Base-by-base conservation (phyloP, 108 stramenopile genomes). In the Mediolabrus comicus region DNA sequence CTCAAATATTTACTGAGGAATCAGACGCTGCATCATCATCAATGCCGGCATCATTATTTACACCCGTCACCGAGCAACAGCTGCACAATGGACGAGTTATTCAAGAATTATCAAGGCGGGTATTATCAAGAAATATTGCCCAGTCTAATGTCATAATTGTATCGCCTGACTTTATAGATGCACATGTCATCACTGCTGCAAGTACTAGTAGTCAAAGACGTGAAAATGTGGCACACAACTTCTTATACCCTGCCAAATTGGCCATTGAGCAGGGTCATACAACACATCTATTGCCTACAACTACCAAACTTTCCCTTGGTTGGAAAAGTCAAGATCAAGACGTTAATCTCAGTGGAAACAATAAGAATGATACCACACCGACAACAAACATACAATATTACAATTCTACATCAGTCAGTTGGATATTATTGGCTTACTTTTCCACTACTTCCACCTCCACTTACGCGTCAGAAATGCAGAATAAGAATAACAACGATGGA, bases 111-210 rank as follows among this genome's bases (percentile, higher is more conserved):
- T 62, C 71, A 5, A 29, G 57, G 12, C 66, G 84, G 1, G 60
- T 82, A 3, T 53, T 78, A 14, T 79, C 77, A 52, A 66, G 84
- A 1, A 59, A 67, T 36, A 78, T 84, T 68, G 65, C 84, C 11
- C 65, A 72, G 22, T 82, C 84, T 0, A 66, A 81, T 38, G 73
- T 84, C 4, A 36, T 84, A 0, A 43, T 81, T 36, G 60, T 79
- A n/a, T 49, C 79, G 16, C 70, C 69, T 17, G 52, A 71, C 53
- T 67, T 73, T 30, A 49, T 25, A 22, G 28, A 14, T 2, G 62
- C 69, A 26, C 34, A n/a, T n/a, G n/a, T n/a, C n/a, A n/a, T n/a
- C n/a, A n/a, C n/a, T n/a, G n/a, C n/a, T n/a, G n/a, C n/a, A n/a
- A n/a, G n/a, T n/a, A n/a, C n/a, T n/a, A n/a, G n/a, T n/a, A n/a